A percentile compares a stretch with the other conserved stretches of the same genome.
Evolutionary conservation across 805 yeast genomes (phyloP).

Genomic region (Tetrapisispora pingtungensis): DNA sequence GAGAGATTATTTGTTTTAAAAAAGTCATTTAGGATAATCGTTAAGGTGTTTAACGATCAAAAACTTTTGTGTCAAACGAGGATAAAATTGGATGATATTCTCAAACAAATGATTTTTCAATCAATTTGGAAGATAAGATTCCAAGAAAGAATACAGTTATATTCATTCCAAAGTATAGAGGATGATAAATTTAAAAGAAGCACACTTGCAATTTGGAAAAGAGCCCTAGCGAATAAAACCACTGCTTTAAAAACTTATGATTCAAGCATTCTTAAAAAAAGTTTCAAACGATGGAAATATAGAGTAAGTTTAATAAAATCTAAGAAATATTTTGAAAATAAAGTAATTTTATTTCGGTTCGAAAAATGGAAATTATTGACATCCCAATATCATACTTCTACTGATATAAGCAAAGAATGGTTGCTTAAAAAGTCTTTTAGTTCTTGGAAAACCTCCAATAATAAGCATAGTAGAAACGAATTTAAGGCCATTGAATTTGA

Average conservation of each 20-base stretch:
- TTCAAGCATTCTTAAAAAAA: neutral
- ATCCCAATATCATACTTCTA: neutral
- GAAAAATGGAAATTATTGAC: neutral
- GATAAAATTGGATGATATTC: slow-evolving; percentile 4
- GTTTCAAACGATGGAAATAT: neutral
- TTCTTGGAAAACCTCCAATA: too few relatives aligned
- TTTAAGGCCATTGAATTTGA: too few relatives aligned
- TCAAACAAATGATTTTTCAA: slow-evolving; percentile 8
- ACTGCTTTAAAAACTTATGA: neutral
- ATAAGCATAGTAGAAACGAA: too few relatives aligned
- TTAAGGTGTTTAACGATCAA: slow-evolving; percentile 3
- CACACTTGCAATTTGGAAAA: slow-evolving; percentile 7
- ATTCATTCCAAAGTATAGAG: slow-evolving; percentile 6
- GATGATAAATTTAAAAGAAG: slow-evolving; percentile 4
- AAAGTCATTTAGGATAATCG: slow-evolving; percentile 6
- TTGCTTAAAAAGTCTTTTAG: too few relatives aligned
- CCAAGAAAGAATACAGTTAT: slow-evolving; percentile 8
- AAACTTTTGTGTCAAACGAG: slow-evolving; percentile 8
- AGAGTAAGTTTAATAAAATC: neutral
- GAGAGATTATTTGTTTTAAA: slow-evolving; percentile 2
- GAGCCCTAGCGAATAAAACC: slow-evolving; percentile 3
- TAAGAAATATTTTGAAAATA: neutral
- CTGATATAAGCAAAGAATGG: too few relatives aligned
- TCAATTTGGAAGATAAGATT: slow-evolving; percentile 17
- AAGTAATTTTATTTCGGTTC: neutral